Percentiles rank a stretch among this genome's conserved stretches.
phyloP scores from a whole-genome alignment of 78 protist species.

The Guillardia theta region DNA sequence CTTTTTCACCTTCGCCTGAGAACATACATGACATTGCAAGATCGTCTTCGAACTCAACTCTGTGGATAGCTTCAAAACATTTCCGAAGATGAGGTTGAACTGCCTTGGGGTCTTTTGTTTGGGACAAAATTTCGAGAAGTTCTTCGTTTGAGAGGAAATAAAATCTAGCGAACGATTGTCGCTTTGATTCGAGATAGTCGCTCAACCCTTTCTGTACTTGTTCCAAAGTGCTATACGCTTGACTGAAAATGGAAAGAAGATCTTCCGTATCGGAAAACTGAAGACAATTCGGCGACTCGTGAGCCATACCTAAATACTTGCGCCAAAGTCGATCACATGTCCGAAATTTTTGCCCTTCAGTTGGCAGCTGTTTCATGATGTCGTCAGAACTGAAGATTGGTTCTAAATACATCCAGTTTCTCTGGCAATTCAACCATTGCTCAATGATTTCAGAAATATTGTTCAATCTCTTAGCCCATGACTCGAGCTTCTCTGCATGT shows the following conservation, averaged over 20 bases:
- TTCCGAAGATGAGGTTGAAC: conserved; percentile 60
- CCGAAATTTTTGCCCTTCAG: conserved; percentile 59
- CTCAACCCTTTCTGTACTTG: conserved; percentile 64
- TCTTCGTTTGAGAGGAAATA: conserved; percentile 78
- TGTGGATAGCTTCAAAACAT: conserved; percentile 61
- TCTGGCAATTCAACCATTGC: conserved; percentile 85
- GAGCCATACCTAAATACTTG: conserved; percentile 23
- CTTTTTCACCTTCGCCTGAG: conserved; percentile 57
- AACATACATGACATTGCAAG: conserved; percentile 52
- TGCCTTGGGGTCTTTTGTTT: conserved; percentile 61
- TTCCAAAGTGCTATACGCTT: conserved; percentile 51
- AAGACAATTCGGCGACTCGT: conserved; percentile 45
- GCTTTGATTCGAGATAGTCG: conserved; percentile 73
- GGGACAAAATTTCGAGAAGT: conserved; percentile 66
- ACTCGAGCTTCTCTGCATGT: conserved; percentile 50
- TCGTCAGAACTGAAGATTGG: conserved; percentile 89
- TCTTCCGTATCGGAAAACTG: neutral
- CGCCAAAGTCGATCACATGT: conserved; percentile 69
- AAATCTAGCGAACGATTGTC: conserved; percentile 74
- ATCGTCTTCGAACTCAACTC: neutral
- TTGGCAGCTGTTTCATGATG: conserved; percentile 83
- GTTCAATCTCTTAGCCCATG: conserved; percentile 70
- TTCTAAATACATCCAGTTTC: conserved; percentile 86
- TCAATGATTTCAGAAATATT: conserved; percentile 62
- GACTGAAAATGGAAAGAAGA: conserved; percentile 34